A percentile compares a stretch with the other conserved stretches of the same genome.
Conservation (phyloP, 2,329 filamentous ascomycete genomes). For the Orbilia quercus region DNA sequence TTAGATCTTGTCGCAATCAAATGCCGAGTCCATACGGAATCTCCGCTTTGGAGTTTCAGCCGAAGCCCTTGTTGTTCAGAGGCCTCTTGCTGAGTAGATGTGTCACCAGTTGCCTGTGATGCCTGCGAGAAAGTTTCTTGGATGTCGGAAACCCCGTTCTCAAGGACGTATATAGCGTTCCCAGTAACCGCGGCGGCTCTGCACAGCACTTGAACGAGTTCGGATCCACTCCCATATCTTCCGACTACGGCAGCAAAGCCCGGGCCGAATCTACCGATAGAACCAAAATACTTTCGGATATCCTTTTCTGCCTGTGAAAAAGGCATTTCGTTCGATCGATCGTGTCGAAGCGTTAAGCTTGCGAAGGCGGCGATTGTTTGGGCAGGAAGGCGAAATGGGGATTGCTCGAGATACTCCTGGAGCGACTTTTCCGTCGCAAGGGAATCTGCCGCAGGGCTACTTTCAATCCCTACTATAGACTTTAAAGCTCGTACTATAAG, state of each 20-base stretch:
- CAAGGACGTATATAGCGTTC: conserved; percentile 88
- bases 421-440: conserved; percentile 69
- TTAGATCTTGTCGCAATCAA: conserved; percentile 74
- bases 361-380: conserved; percentile 73
- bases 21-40: conserved; percentile 69
- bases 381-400: conserved; percentile 74
- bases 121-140: conserved; percentile 54
- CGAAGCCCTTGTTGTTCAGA: conserved; percentile 56
- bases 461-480: conserved; percentile 76
- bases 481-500: conserved; percentile 93
- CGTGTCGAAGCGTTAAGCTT: conserved; percentile 79
- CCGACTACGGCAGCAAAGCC: conserved; percentile 90
- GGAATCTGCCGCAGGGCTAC: conserved; percentile 72
- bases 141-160: conserved; percentile 71
- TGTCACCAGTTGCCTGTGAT: conserved; percentile 37
- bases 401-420: conserved; percentile 65
- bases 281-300: conserved; percentile 82
- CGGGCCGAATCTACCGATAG: conserved; percentile 86
- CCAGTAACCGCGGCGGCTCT: conserved; percentile 85
- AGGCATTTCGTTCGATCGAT: conserved; percentile 64
- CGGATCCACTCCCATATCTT: conserved; percentile 90
- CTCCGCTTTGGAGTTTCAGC: conserved; percentile 70
- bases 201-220: conserved; percentile 90
- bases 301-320: conserved; percentile 71
- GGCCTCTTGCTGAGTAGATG: conserved; percentile 59